A percentile compares a stretch with the other conserved stretches of the same genome.
Conservation (phyloP, 2,329 filamentous ascomycete genomes). For the Cladosporium velox region DNA sequence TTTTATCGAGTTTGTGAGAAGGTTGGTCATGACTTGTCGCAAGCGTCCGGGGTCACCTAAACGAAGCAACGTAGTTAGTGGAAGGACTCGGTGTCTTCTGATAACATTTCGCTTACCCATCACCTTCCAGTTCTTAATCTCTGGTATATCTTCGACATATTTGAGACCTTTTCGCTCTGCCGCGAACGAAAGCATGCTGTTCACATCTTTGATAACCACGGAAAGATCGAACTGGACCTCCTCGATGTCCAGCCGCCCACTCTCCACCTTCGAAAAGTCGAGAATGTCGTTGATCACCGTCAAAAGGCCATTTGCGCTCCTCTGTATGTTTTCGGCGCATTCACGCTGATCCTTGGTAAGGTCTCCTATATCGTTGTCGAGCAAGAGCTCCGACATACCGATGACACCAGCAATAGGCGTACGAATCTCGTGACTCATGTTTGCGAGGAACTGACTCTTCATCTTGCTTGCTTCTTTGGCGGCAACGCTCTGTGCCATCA, state of each 20-base stretch:
- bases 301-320: constrained; percentile 76
- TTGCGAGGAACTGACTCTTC: constrained; percentile 77
- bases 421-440: constrained; percentile 49
- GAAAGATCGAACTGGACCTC: constrained; percentile 78
- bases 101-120: constrained; percentile 57
- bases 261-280: constrained; percentile 85
- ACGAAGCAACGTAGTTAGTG: not conserved
- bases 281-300: constrained; percentile 91
- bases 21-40: constrained; percentile 79
- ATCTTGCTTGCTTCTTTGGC: constrained; percentile 78
- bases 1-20: constrained; percentile 76
- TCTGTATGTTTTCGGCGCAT: constrained; percentile 74
- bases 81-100: not conserved
- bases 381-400: constrained; percentile 74
- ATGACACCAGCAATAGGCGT: constrained; percentile 75
- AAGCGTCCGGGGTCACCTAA: constrained; percentile 71
- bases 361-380: constrained; percentile 57
- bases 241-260: constrained; percentile 73
- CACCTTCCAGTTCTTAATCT: constrained; percentile 69
- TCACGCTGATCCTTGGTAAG: constrained; percentile 71
- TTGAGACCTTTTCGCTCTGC: constrained; percentile 77
- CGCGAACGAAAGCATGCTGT: constrained; percentile 84
- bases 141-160: constrained; percentile 65
- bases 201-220: constrained; percentile 74
- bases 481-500: constrained; percentile 73